Evolutionary conservation across 352 stramenopile genomes (phyloP), one percentile per base, ranked within the genome.

Genomic region (Pythium volutum): DNA sequence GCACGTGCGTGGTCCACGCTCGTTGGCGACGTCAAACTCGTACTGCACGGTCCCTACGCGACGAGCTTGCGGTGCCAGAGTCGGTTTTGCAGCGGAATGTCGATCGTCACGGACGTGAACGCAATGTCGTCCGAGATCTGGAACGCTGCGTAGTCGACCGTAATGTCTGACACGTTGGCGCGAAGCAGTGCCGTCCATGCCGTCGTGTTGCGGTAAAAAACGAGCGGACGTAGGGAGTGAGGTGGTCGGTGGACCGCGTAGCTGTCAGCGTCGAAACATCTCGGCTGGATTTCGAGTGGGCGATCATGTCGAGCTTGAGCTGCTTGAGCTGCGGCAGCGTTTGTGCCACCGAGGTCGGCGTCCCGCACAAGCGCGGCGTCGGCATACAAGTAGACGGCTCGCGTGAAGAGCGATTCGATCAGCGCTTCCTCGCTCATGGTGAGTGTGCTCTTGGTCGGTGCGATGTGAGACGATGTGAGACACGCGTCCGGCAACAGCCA

Each of bases 11-110:
- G 56, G 45, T 16, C 56, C 46, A 22, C 56, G 56, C 22, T 63
- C 56, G n/a, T 63, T 56, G 4, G 34, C 22, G 34, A 63, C 56
- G 16, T 63, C 56, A 15, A 63, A 43, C 47, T 63, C 56, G 56
- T 63, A 63, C 18, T 25, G 14, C 15, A 63, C 56, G 34, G 38
- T 46, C 56, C 14, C 16, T 18, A 15, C 56, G 45, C 6, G 56
- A 36, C 45, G 2, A 63, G 34, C n/a, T 43, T 9, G 16, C 56
- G 56, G 31, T 63, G 34, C 56, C 56, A 63, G 20, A 56, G 49
- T 16, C 22, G n/a, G 20, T 22, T 63, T 2, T 56, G 20, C 3
- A 63, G 36, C 12, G 56, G 56, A 29, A 63, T 50, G 11, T 63
- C 56, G 6, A 56, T 50, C 9, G 31, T 51, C 33, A 63, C 25